Evolutionary conservation across 805 yeast species (phyloP), one percentile per base, ranked within the genome.

Genomic region (Jamesozyma jinghongensis): DNA sequence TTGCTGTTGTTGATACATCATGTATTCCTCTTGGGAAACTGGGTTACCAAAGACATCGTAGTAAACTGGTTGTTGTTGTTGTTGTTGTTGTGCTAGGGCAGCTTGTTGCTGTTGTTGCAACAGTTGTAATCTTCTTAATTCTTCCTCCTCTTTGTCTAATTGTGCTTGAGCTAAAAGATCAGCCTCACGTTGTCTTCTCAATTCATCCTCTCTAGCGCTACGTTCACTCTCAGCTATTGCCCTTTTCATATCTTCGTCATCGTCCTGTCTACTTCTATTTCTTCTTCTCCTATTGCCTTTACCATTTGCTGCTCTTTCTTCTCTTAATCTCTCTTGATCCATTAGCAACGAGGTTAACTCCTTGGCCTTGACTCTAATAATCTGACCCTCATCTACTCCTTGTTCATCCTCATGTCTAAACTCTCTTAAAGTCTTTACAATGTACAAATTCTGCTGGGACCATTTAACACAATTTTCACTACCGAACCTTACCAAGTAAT

Each of bases 341-440:
- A 74, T 69, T 53, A 90, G 65, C 43, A 90, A 65, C 10, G 81
- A 63, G 0, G 94, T 86, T 59, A 90, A 70, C 50, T 85, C 96
- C 57, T 81, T 83, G 2, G 97, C 97, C 64, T 87, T 85, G 34
- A 85, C 86, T 44, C 98, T 74, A 42, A 82, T 81, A 41, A 85
- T 75, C 5, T 84, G 81, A 14, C 98, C 97, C 53, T 85, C 90
- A 62, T 90, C 98, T 22, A 69, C 66, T 36, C 85, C 88, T 11
- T 68, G 56, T 38, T 84, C 90, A 58, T 88, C 96, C 33, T 72
- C 70, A 57, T 79, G 82, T 51, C 80, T 85, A 61, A 90, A 90
- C 59, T 90, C 98, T 39, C 95, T 75, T 51, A 90, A 69, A 0
- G 97, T 88, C 66, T 88, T 87, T 59, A 90, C 77, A 39, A 90